Conservation (phyloP, 1,284 basidiomycete species). For the Fomitopsis schrenkii region DNA sequence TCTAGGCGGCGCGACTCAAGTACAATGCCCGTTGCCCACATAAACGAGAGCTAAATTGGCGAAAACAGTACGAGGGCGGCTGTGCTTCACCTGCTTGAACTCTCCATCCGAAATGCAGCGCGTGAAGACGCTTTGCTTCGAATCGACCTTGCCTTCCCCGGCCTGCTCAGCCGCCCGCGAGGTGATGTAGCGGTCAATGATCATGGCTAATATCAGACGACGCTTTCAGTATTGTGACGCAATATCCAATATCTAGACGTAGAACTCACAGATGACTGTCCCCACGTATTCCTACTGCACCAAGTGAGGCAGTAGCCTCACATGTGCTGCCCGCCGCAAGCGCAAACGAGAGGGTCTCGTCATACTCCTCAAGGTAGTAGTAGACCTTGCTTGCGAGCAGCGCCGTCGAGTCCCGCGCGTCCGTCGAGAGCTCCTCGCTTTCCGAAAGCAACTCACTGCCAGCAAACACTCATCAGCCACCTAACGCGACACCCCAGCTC, state of each 20-base stretch:
- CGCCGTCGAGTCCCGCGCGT: slow-evolving; percentile 78
- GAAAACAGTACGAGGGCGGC: background rate
- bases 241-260: background rate
- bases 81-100: slow-evolving; percentile 73
- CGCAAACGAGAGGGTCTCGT: slow-evolving; percentile 91
- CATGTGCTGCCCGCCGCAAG: slow-evolving; percentile 87
- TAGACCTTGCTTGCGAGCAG: slow-evolving; percentile 94
- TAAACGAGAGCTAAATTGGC: background rate
- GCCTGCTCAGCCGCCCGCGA: slow-evolving; percentile 47
- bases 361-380: slow-evolving; percentile 91
- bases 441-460: slow-evolving; percentile 87
- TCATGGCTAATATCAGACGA: slow-evolving; percentile 61
- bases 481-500: slow-evolving; percentile 5
- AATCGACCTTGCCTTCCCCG: slow-evolving; percentile 60
- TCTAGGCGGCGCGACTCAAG: slow-evolving; percentile 87
- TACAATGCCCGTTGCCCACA: slow-evolving; percentile 88
- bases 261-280: slow-evolving; percentile 82
- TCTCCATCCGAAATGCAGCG: slow-evolving; percentile 84
- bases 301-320: slow-evolving; percentile 62
- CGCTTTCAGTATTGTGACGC: background rate
- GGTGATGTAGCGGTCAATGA: slow-evolving; percentile 87
- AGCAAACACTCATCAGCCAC: slow-evolving; percentile 13
- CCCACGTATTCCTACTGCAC: slow-evolving; percentile 84
- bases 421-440: slow-evolving; percentile 66
- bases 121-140: slow-evolving; percentile 77